These are phyloP conservation scores for Ensete ventricosum DNA, from an alignment of 176 grass and related monocot genomes.

Conservation along the genomic window DNA sequence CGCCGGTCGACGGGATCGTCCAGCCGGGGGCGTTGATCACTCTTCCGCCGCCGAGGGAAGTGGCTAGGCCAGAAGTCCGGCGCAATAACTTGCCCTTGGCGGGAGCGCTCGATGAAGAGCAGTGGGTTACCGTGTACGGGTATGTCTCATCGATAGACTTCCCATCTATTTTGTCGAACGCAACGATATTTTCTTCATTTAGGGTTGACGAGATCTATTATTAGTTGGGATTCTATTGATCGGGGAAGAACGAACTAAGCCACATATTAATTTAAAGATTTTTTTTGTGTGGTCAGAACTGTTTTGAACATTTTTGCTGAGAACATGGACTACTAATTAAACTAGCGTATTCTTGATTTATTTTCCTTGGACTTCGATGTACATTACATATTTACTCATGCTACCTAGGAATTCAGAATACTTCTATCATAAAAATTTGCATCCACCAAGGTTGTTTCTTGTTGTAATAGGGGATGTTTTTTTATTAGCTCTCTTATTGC, in stretches of 20 bases:
- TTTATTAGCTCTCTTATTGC: no score
- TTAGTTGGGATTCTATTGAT: no score
- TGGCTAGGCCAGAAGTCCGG: slow-evolving; percentile 10
- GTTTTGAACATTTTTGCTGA: neutral
- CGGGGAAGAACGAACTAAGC: no score
- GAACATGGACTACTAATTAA: neutral
- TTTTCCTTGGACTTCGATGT: neutral
- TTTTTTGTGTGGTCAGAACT: neutral
- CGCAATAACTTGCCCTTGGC: slow-evolving; percentile 14
- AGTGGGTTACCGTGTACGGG: slow-evolving; percentile 96
- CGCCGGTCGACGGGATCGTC: slow-evolving; percentile 36
- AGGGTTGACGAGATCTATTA: no score
- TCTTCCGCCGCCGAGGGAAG: slow-evolving; percentile 25
- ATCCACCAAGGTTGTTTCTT: no score
- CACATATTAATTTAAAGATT: no score
- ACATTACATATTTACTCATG: neutral
- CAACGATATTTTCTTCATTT: neutral
- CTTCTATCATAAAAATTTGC: no score
- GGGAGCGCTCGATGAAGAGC: slow-evolving; percentile 40
- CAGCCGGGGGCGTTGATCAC: slow-evolving; percentile 34
- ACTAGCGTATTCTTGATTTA: no score
- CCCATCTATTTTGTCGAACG: neutral
- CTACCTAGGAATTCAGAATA: no score
- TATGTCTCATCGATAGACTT: slow-evolving; percentile 22
- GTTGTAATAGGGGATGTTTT: no score